Percentiles rank a stretch among this genome's conserved stretches.
Conservation (phyloP, 169 alveolate genomes). For the Cryptosporidium sp. region DNA sequence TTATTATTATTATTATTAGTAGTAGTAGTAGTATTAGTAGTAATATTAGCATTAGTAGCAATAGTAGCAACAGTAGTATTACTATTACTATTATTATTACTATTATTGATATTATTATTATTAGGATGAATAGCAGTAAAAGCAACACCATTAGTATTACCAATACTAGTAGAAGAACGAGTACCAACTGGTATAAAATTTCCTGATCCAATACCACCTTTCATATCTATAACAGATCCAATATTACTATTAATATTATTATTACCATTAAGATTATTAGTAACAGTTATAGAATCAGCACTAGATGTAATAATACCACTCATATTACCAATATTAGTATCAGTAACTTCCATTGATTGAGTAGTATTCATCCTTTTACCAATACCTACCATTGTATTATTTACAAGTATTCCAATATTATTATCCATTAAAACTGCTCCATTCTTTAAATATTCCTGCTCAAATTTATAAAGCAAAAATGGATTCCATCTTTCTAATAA, state of each 20-base stretch:
- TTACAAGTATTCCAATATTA: background rate
- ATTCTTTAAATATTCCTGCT: constrained; percentile 24
- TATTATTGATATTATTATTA: no score
- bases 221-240: background rate
- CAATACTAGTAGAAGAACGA: background rate
- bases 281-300: background rate
- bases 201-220: background rate
- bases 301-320: background rate
- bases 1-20: background rate
- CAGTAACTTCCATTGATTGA: background rate
- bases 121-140: no score
- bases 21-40: no score
- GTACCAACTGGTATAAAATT: background rate
- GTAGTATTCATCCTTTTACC: background rate
- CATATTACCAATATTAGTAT: background rate
- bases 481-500: constrained; percentile 65
- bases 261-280: background rate
- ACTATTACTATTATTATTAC: no score
- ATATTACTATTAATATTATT: background rate
- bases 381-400: background rate
- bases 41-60: no score
- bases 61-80: no score
- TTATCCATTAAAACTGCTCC: no score
- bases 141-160: no score
- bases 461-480: constrained; percentile 32